Base-by-base conservation (phyloP, 2,329 filamentous ascomycete genomes). In the Sclerotinia sclerotiorum region DNA sequence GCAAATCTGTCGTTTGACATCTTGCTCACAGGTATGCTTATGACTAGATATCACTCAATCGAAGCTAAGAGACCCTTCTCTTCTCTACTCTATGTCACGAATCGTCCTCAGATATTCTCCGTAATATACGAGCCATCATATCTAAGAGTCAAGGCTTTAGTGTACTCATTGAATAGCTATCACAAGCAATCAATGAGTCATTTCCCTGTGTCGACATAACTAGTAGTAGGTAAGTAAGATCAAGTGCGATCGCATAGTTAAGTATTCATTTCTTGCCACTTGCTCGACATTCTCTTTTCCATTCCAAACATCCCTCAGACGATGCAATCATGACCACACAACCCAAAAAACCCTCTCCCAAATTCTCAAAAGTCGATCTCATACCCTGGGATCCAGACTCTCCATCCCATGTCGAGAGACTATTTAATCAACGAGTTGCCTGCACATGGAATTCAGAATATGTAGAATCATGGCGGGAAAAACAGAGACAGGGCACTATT, bases 361-460 rank as follows among this genome's bases (percentile, higher is more conserved):
- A 24, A 42, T 39, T 55, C 19, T 17, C 48, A 32, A 19, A 24
- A 55, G 70, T 80, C 44, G 48, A 76, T 66, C 76, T 83, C 58
- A 72, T 83, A 24, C 81, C 81, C 5, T 83, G 79, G 79, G 81
- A 84, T 67, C 76, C 79, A 21, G 72, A 71, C 17, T 79, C 77
- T 61, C 76, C 76, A 10, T 72, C 73, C 11, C 81, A 84, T 56
- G 73, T 77, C 52, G 69, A 79, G 68, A 76, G 81, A 27, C 74
- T 83, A 76, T 76, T 78, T 49, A 75, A 79, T 32, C 82, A 83
- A 73, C 78, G 82, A 15, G 70, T 82, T 10, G 79, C 80, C 0
- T 84, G 81, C 69, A 80, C 80, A 11, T 83, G 81, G 81, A 77
- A 79, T 32, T 69, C 71, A 10, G 76, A 81, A 2, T 71, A 77